Percentiles rank a stretch among this genome's conserved stretches.
Conservation (phyloP, 192 early-diverging fungal species). For the Jimgerdemannia flammicorona region DNA sequence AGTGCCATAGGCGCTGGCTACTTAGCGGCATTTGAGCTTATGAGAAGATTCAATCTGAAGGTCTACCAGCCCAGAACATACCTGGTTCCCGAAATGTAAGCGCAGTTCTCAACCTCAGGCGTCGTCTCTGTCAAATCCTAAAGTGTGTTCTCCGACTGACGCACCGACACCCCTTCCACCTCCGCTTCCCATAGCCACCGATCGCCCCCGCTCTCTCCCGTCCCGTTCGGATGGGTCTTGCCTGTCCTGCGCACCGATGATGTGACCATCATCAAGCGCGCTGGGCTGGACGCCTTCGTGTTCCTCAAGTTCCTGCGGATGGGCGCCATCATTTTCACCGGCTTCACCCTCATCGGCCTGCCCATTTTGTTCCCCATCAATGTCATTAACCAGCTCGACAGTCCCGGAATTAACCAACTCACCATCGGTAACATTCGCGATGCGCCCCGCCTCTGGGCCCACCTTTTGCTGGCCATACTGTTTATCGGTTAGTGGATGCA, state of each 20-base stretch:
- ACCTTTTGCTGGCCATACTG: constrained; percentile 51
- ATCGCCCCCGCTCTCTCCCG: background rate
- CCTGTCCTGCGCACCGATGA: constrained; percentile 51
- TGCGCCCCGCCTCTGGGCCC: constrained; percentile 63
- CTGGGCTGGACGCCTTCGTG: constrained; percentile 77
- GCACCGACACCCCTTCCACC: too few species aligned
- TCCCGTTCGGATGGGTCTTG: constrained; percentile 44
- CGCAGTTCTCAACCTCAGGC: background rate
- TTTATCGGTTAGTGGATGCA: constrained; percentile 44
- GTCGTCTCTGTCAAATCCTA: too few species aligned
- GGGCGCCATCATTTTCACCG: constrained; percentile 59
- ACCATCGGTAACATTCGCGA: constrained; percentile 70
- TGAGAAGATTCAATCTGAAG: constrained; percentile 56
- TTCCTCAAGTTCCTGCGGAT: constrained; percentile 69
- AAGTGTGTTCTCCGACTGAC: too few species aligned
- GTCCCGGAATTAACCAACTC: constrained; percentile 51
- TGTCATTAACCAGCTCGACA: constrained; percentile 38
- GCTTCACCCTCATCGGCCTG: constrained; percentile 50
- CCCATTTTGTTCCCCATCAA: constrained; percentile 72
- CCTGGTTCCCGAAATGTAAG: constrained; percentile 50
- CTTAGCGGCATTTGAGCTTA: constrained; percentile 58
- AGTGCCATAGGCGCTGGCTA: constrained; percentile 42
- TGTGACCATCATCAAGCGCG: constrained; percentile 45
- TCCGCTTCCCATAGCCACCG: background rate
- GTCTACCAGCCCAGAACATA: constrained; percentile 74